phyloP scores from a whole-genome alignment of 495 filamentous ascomycete genomes.

The Viridothelium virens region DNA sequence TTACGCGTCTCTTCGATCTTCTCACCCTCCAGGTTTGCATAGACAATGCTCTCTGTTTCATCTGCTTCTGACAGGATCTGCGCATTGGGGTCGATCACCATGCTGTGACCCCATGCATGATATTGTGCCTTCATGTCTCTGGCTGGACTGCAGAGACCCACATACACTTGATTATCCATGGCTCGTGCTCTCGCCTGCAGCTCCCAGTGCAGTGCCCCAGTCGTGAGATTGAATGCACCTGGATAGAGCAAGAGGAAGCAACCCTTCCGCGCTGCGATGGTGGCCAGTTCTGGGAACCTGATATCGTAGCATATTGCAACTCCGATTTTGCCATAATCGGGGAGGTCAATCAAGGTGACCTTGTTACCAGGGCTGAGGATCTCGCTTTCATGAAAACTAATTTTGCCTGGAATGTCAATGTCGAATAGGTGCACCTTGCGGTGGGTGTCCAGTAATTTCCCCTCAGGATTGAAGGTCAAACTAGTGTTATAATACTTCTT shows the following conservation, averaged over 20 bases:
- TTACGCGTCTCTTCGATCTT: constrained; percentile 69
- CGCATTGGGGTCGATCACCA: constrained; percentile 87
- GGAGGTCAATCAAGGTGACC: constrained; percentile 71
- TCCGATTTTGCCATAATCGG: constrained; percentile 76
- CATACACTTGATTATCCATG: constrained; percentile 91
- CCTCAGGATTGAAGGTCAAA: constrained; percentile 70
- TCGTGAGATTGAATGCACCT: constrained; percentile 91
- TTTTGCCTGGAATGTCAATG: constrained; percentile 93
- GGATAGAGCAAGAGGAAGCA: constrained; percentile 85
- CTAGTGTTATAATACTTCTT: constrained; percentile 88
- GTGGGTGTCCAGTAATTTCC: constrained; percentile 73
- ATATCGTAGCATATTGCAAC: constrained; percentile 96
- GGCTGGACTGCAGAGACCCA: constrained; percentile 85
- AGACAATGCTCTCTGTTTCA: constrained; percentile 67
- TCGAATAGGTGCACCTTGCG: constrained; percentile 98
- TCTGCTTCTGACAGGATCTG: constrained; percentile 64
- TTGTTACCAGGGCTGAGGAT: constrained; percentile 76
- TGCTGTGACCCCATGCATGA: constrained; percentile 83
- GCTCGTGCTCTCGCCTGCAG: constrained; percentile 75
- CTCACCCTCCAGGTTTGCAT: constrained; percentile 62
- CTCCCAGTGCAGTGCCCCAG: constrained; percentile 85
- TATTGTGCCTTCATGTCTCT: constrained; percentile 71
- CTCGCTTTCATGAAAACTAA: constrained; percentile 83
- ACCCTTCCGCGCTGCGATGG: constrained; percentile 74
- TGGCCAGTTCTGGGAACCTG: constrained; percentile 90